These are phyloP conservation scores for Neurospora sp. DNA, from an alignment of 495 filamentous ascomycete species.

Conservation along the genomic window DNA sequence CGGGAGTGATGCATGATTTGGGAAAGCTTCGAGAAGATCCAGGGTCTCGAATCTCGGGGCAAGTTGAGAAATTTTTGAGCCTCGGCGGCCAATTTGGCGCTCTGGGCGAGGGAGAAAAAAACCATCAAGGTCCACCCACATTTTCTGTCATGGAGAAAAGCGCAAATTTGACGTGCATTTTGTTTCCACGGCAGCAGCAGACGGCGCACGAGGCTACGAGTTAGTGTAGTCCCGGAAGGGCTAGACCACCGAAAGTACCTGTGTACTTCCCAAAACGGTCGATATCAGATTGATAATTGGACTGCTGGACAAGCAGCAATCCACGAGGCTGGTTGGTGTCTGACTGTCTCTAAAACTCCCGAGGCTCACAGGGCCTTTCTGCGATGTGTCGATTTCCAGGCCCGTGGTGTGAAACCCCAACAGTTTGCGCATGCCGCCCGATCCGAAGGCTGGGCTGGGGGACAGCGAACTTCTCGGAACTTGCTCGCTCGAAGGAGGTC, in stretches of 20 bases:
- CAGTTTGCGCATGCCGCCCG: background rate
- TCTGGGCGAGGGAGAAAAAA: background rate
- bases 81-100: background rate
- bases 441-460: background rate
- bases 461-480: background rate
- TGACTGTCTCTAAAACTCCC: background rate
- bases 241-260: background rate
- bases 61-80: background rate
- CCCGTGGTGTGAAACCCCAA: background rate
- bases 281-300: background rate
- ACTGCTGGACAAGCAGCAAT: background rate
- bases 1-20: background rate
- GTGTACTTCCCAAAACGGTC: background rate
- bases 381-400: background rate
- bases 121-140: background rate
- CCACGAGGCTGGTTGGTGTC: background rate
- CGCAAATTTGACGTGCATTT: background rate
- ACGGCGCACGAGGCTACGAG: background rate
- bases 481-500: background rate
- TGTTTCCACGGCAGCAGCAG: background rate
- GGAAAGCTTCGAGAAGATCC: background rate
- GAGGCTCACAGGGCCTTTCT: background rate
- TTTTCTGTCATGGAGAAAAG: background rate
- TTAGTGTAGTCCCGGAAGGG: background rate
- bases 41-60: background rate